These are phyloP conservation scores for Penicillium manginii DNA, from an alignment of 495 filamentous ascomycete species.

Conservation along the genomic window DNA sequence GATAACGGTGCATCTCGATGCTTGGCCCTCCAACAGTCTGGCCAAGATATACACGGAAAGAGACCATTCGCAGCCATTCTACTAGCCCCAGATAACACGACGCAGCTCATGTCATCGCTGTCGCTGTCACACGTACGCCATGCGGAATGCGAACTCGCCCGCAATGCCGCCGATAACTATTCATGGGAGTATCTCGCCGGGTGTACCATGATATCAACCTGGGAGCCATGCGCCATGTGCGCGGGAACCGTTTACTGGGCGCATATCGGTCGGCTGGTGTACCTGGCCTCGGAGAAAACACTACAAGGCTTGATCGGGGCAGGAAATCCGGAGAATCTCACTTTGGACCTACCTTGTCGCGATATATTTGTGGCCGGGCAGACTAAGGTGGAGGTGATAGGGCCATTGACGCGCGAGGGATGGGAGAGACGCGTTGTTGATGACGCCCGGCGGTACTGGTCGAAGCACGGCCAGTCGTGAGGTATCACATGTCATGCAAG, in stretches of 20 bases:
- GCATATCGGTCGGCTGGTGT: slow-evolving; percentile 57
- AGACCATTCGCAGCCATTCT: slow-evolving; percentile 54
- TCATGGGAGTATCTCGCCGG: slow-evolving; percentile 50
- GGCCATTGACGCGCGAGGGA: slow-evolving; percentile 40
- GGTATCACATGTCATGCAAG: not conserved
- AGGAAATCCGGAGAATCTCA: slow-evolving; percentile 57
- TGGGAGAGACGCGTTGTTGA: slow-evolving; percentile 48
- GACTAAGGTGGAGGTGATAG: slow-evolving; percentile 52
- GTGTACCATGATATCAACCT: slow-evolving; percentile 57
- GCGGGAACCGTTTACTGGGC: slow-evolving; percentile 55
- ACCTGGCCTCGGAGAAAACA: slow-evolving; percentile 54
- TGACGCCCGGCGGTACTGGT: slow-evolving; percentile 53
- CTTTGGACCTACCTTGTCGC: slow-evolving; percentile 54
- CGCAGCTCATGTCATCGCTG: slow-evolving; percentile 48
- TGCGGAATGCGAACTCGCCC: slow-evolving; percentile 54
- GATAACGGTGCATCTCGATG: slow-evolving; percentile 37
- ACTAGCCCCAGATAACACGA: slow-evolving; percentile 53
- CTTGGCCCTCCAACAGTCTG: slow-evolving; percentile 42
- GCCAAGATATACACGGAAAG: slow-evolving; percentile 47
- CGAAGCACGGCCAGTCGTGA: slow-evolving; percentile 20
- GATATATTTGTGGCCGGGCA: slow-evolving; percentile 49
- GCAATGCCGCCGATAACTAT: slow-evolving; percentile 55
- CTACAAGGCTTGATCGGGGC: slow-evolving; percentile 46
- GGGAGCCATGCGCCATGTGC: slow-evolving; percentile 63
- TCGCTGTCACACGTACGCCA: slow-evolving; percentile 61